These are phyloP conservation scores for Mallotus nudiflorus DNA, from an alignment of 345 rosid species.

Conservation along the genomic window DNA sequence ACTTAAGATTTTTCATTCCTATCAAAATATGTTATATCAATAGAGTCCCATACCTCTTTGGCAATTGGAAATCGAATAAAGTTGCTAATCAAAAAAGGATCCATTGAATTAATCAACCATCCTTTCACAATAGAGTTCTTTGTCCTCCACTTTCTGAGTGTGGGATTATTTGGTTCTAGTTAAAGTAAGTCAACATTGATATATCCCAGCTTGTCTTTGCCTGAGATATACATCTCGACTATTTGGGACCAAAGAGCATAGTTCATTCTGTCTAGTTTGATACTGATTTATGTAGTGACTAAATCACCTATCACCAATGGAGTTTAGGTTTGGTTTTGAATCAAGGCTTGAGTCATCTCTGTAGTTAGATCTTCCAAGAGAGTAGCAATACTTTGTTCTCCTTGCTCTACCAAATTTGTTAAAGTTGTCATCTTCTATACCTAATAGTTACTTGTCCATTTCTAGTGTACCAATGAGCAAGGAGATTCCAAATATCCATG, in stretches of 20 bases:
- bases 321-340: neutral
- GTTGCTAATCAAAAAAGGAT: too few species aligned
- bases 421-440: neutral
- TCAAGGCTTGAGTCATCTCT: neutral
- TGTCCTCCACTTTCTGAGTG: neutral
- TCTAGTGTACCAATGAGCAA: neutral
- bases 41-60: too few species aligned
- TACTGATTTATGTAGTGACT: neutral
- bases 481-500: too few species aligned
- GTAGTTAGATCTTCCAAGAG: neutral
- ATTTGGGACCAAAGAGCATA: neutral
- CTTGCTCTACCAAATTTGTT: neutral
- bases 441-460: accelerated
- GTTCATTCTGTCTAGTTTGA: neutral
- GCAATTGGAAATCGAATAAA: too few species aligned
- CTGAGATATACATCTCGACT: neutral
- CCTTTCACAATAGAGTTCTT: neutral
- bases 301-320: neutral
- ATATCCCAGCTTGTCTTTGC: neutral
- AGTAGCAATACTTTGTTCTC: accelerated
- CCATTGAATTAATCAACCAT: too few species aligned
- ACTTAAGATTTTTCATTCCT: neutral
- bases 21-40: neutral
- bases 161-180: neutral
- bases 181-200: neutral